A percentile compares a stretch with the other conserved stretches of the same genome.
phyloP scores from a whole-genome alignment of 2,329 filamentous ascomycete genomes.

The Westerdykella aurantiaca region DNA sequence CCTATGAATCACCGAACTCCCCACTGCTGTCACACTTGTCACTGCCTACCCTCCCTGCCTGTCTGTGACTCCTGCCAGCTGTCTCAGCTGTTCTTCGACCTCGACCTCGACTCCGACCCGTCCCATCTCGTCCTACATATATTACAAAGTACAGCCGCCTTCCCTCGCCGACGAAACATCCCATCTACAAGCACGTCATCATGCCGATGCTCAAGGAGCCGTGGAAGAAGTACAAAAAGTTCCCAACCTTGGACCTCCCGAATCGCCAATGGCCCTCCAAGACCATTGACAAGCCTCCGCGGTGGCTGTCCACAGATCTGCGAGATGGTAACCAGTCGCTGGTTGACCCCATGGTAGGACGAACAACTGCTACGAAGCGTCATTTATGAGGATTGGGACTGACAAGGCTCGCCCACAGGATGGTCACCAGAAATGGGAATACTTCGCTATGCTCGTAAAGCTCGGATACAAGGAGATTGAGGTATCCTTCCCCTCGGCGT shows the following conservation, averaged over 20 bases:
- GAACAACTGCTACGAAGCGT: not conserved
- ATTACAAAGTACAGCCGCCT: not conserved
- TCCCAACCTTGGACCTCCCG: constrained; percentile 60
- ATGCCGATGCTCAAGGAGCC: constrained; percentile 63
- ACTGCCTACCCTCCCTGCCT: not conserved
- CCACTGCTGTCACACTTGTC: not conserved
- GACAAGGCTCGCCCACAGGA: constrained; percentile 51
- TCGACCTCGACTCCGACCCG: too few relatives aligned
- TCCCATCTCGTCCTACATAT: too few relatives aligned
- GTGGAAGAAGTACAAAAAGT: constrained; percentile 69
- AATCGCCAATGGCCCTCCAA: constrained; percentile 80
- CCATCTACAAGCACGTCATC: constrained; percentile 6
- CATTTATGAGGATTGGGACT: not conserved
- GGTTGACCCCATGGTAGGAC: constrained; percentile 79
- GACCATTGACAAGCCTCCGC: constrained; percentile 73
- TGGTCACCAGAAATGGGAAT: constrained; percentile 88
- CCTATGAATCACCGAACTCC: not conserved
- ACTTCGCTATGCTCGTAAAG: constrained; percentile 89
- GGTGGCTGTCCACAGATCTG: constrained; percentile 85
- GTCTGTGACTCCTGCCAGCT: not conserved
- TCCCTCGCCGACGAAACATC: not conserved
- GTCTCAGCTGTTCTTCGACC: not conserved
- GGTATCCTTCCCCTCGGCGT: constrained; percentile 90
- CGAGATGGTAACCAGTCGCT: constrained; percentile 93
- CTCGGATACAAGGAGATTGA: constrained; percentile 98